A percentile compares a stretch with the other conserved stretches of the same genome.
Evolutionary conservation across 192 early-diverging fungal genomes (phyloP).

Genomic region (Coemansia sp.): DNA sequence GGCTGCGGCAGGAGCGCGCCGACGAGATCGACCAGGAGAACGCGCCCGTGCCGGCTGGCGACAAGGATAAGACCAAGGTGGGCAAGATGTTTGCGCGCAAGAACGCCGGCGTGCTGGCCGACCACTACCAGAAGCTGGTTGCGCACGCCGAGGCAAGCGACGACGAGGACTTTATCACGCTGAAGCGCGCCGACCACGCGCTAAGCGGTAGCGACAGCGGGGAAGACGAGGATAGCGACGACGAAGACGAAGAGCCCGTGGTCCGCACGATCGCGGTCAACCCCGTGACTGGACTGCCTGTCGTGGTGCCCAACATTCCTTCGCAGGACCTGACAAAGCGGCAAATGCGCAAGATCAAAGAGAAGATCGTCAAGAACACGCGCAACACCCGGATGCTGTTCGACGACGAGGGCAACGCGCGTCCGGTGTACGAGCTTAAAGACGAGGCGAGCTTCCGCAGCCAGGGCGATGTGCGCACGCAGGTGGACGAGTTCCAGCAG

Average conservation of each 20-base stretch:
- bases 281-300: conserved; percentile 27
- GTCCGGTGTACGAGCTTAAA: conserved; percentile 72
- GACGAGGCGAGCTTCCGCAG: conserved; percentile 75
- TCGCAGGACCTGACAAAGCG: conserved; percentile 40
- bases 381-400: conserved; percentile 76
- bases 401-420: conserved; percentile 89
- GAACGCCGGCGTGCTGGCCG: conserved; percentile 85
- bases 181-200: conserved; percentile 79
- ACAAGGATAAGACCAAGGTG: conserved; percentile 64
- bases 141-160: conserved; percentile 54
- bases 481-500: conserved; percentile 69
- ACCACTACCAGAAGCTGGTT: conserved; percentile 84
- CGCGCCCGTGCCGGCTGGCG: conserved; percentile 3
- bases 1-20: conserved; percentile 10
- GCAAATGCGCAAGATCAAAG: conserved; percentile 54
- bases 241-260: conserved; percentile 53
- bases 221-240: conserved; percentile 34
- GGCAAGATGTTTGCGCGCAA: conserved; percentile 92
- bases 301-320: conserved; percentile 43
- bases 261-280: conserved; percentile 43
- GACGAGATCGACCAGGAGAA: conserved; percentile 32
- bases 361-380: conserved; percentile 71
- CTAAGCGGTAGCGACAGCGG: conserved; percentile 51
- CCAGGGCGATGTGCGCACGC: conserved; percentile 61
- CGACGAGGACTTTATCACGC: conserved; percentile 78